These are phyloP conservation scores for Candida ulmi DNA, from an alignment of 805 yeast genomes.

Conservation along the genomic window DNA sequence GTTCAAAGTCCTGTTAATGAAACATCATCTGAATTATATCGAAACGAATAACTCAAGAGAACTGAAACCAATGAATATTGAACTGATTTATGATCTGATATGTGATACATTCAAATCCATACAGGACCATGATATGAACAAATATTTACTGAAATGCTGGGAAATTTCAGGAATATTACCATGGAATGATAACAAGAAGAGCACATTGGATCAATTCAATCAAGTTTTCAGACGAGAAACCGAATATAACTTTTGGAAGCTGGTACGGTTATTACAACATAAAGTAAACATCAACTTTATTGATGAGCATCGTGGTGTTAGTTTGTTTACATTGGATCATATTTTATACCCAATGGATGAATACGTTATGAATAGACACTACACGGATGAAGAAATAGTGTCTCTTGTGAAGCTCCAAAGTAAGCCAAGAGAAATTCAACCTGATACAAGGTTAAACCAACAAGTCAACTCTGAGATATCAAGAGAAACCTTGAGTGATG, in stretches of 20 bases:
- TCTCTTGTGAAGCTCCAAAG: slow-evolving; percentile 10
- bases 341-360: slow-evolving; percentile 34
- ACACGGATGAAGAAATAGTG: slow-evolving; percentile 30
- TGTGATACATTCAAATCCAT: slow-evolving; percentile 1
- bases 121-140: not conserved
- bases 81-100: slow-evolving; percentile 4
- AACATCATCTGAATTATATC: slow-evolving; percentile 8
- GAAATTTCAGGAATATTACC: slow-evolving; percentile 1
- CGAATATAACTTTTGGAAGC: slow-evolving; percentile 1
- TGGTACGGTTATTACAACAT: slow-evolving; percentile 8
- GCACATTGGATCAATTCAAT: not conserved
- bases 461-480: not conserved
- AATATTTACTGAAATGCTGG: slow-evolving; percentile 8
- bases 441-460: too few species aligned
- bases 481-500: slow-evolving; percentile 1
- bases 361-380: slow-evolving; percentile 24
- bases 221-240: not conserved
- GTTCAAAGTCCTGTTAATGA: slow-evolving; percentile 13
- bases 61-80: not conserved
- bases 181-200: not conserved
- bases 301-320: slow-evolving; percentile 6
- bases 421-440: not conserved
- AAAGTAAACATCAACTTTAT: slow-evolving; percentile 4
- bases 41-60: not conserved
- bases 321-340: slow-evolving; percentile 20